phyloP scores from a whole-genome alignment of 345 rosid genomes.

The Populus simonii region DNA sequence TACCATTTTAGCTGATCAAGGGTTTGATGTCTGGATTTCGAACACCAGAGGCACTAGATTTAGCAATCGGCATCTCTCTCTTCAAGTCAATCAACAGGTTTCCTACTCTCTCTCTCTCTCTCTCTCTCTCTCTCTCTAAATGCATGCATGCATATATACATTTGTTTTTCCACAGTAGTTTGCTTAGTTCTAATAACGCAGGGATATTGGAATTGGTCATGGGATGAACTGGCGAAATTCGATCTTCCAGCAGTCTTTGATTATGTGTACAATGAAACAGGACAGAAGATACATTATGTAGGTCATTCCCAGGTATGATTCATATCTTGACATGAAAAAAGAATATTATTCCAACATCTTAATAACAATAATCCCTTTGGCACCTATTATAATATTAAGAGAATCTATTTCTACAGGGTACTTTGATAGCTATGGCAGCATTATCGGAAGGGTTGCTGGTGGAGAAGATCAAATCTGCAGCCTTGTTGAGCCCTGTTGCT shows the following conservation, averaged over 20 bases:
- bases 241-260: conserved; percentile 80
- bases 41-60: conserved; percentile 83
- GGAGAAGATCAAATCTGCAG: conserved; percentile 65
- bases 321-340: background rate
- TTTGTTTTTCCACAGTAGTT: too few species aligned
- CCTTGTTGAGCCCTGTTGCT: conserved; percentile 79
- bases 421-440: conserved; percentile 70
- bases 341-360: too few species aligned
- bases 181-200: conserved; percentile 16
- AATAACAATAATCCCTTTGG: too few species aligned
- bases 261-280: conserved; percentile 47
- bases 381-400: too few species aligned
- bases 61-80: conserved; percentile 57
- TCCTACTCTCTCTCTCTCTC: background rate
- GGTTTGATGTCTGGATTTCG: conserved; percentile 95
- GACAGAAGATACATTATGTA: conserved; percentile 73
- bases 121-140: too few species aligned
- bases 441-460: conserved; percentile 65
- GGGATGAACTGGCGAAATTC: conserved; percentile 75
- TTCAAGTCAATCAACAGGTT: conserved; percentile 49
- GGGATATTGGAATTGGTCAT: conserved; percentile 91
- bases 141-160: too few species aligned
- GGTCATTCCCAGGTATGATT: conserved; percentile 82
- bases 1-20: conserved; percentile 72
- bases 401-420: conserved; percentile 46